Percentiles rank a stretch among this genome's conserved stretches.
These are phyloP conservation scores for Protoeuglena noctilucae DNA, from an alignment of 139 green algal species.

Conservation along the genomic window DNA sequence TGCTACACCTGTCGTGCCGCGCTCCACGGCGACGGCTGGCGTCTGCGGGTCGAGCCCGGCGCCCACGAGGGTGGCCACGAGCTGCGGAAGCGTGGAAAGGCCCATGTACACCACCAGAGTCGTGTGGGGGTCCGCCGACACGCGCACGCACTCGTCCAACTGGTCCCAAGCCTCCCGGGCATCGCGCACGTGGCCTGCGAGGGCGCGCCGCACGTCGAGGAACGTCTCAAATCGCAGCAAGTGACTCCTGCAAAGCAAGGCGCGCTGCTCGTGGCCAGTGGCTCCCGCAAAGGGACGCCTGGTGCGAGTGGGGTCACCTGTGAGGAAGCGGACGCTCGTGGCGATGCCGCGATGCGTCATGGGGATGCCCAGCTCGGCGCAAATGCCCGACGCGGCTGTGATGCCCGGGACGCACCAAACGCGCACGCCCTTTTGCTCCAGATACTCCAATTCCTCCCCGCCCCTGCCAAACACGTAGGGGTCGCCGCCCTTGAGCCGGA, in stretches of 20 bases:
- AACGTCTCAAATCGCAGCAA: too few species aligned
- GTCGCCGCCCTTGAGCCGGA: conserved; percentile 86
- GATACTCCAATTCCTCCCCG: conserved; percentile 80
- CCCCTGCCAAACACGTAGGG: conserved; percentile 89
- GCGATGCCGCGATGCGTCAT: conserved; percentile 89
- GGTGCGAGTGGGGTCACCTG: too few species aligned
- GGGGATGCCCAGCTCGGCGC: conserved; percentile 72
- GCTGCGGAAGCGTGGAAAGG: conserved; percentile 60
- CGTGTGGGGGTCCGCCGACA: conserved; percentile 63
- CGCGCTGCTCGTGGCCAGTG: too few species aligned
- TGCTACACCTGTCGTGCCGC: too few species aligned
- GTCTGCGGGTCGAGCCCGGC: conserved; percentile 37
- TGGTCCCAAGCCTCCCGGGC: conserved; percentile 40
- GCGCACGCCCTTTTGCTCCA: conserved; percentile 52
- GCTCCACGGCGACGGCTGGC: conserved; percentile 87
- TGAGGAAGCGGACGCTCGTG: conserved; percentile 74
- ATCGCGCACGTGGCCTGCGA: too few species aligned
- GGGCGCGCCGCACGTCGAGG: too few species aligned
- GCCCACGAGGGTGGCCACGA: conserved; percentile 41
- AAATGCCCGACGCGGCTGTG: conserved; percentile 57
- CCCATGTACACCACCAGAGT: conserved; percentile 99
- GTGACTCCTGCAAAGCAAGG: too few species aligned
- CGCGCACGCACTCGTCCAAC: conserved; percentile 30
- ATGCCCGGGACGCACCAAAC: conserved; percentile 78
- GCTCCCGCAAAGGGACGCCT: too few species aligned